Evolutionary conservation across 192 early-diverging fungal species (phyloP).

Genomic region (Podila minutissima): DNA sequence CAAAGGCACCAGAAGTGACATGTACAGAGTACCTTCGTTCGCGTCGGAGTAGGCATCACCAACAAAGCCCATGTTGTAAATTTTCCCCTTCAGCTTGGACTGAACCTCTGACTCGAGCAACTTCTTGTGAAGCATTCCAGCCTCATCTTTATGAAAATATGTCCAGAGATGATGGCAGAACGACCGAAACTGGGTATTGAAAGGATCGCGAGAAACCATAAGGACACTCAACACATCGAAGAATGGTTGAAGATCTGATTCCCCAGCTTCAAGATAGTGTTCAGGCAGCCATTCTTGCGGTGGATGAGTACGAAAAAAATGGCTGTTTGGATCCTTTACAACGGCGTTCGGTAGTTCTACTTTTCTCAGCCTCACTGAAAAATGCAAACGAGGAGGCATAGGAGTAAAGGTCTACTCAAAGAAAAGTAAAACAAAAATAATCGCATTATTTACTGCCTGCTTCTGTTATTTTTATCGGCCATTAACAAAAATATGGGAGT

Average conservation of each 20-base stretch:
- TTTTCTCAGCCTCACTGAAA: no score
- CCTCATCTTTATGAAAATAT: constrained; percentile 1
- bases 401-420: no score
- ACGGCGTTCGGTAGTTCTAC: no score
- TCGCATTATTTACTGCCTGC: no score
- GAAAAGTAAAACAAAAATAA: no score
- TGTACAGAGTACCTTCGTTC: neutral
- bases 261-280: constrained; percentile 5
- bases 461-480: no score
- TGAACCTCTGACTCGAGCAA: neutral
- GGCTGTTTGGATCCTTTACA: no score
- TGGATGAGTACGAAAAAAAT: neutral
- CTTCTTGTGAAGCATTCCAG: constrained; percentile 2
- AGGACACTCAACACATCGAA: constrained; percentile 1
- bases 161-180: neutral
- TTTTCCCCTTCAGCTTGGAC: neutral
- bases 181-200: constrained; percentile 3
- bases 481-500: no score
- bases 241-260: constrained; percentile 2
- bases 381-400: no score
- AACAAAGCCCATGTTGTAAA: neutral
- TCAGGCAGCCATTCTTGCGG: constrained; percentile 10
- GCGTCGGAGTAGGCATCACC: neutral
- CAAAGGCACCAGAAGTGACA: no score
- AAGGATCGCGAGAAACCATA: constrained; percentile 2